phyloP scores from a whole-genome alignment of 139 green algal genomes.

The Coccomyxa sp. region DNA sequence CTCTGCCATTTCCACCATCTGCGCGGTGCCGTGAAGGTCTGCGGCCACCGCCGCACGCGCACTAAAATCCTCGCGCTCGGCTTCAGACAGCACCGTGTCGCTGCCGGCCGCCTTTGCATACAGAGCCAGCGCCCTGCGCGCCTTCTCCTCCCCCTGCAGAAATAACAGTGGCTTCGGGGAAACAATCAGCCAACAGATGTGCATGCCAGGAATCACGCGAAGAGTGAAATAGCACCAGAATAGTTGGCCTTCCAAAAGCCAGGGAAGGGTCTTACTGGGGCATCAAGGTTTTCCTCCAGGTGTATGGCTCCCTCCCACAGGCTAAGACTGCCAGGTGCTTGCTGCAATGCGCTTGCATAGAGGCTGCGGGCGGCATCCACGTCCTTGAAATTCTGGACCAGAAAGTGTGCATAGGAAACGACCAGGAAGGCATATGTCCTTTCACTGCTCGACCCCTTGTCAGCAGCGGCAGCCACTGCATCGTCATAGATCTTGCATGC shows the following conservation, averaged over 20 bases:
- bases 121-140: slow-evolving; percentile 38
- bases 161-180: slow-evolving; percentile 10
- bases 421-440: slow-evolving; percentile 42
- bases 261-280: background rate
- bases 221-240: background rate
- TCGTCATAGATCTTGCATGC: slow-evolving; percentile 44
- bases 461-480: slow-evolving; percentile 37
- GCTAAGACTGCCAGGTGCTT: slow-evolving; percentile 18
- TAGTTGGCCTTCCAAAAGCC: background rate
- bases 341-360: slow-evolving; percentile 41
- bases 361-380: slow-evolving; percentile 31
- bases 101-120: slow-evolving; percentile 27
- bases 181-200: background rate
- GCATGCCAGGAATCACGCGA: background rate
- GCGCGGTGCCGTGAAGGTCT: slow-evolving; percentile 41
- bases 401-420: slow-evolving; percentile 65
- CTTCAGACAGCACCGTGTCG: slow-evolving; percentile 1
- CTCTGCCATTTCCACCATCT: slow-evolving; percentile 13
- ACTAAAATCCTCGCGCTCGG: slow-evolving; percentile 55
- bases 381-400: slow-evolving; percentile 29
- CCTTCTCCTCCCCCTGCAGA: background rate
- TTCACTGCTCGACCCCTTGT: slow-evolving; percentile 25
- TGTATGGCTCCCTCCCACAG: slow-evolving; percentile 66
- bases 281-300: slow-evolving; percentile 52
- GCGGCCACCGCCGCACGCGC: slow-evolving; percentile 47